Evolutionary conservation across 768 basidiomycete genomes (phyloP), one percentile per base, ranked within the genome.

Genomic region (Boletus patriciae): DNA sequence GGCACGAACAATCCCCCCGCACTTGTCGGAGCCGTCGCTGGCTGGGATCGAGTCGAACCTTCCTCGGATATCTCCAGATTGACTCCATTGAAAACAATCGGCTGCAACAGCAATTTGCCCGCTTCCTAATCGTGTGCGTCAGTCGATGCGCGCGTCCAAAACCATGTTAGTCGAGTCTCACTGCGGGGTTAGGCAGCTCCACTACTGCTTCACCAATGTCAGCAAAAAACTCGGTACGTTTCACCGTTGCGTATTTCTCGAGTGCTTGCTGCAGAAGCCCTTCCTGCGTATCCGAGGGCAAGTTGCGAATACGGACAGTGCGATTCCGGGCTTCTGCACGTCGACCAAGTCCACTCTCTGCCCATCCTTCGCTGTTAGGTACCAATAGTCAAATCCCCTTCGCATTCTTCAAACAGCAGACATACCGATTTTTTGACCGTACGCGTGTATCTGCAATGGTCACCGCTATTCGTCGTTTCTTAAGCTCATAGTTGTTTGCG

Each of bases 211-310:
- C 83, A 23, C 76, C 77, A 46, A 72, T 71, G 56, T 86, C 82
- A 7, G 74, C 67, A 62, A 94, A 86, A 6, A 96, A 78, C 68
- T 94, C 88, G 3, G 92, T 83, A 6, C 94, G 84, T 49, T 82
- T 84, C 40, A 92, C 81, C 3, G 76, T 70, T 1, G 83, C 83
- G 40, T 88, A 69, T 72, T 93, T 96, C 69, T 94, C 92, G 5
- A 99, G 74, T 0, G 78, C 76, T 76, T 98, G 97, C 63, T 99
- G 96, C 25, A 99, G 72, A 1, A 98, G 75, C 3, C 91, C 96
- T 67, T 98, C 97, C 67, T 97, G 92, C 6, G 92, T 86, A 11
- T 76, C 83, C 3, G 81, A 66, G 16, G 92, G 92, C 21, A 99
- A 78, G 49, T 86, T 86, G 21, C 79, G 82, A 50, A 98, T 75